Conservation (phyloP, 2,329 filamentous ascomycete genomes). For the Arthrobotrys sinensis region DNA sequence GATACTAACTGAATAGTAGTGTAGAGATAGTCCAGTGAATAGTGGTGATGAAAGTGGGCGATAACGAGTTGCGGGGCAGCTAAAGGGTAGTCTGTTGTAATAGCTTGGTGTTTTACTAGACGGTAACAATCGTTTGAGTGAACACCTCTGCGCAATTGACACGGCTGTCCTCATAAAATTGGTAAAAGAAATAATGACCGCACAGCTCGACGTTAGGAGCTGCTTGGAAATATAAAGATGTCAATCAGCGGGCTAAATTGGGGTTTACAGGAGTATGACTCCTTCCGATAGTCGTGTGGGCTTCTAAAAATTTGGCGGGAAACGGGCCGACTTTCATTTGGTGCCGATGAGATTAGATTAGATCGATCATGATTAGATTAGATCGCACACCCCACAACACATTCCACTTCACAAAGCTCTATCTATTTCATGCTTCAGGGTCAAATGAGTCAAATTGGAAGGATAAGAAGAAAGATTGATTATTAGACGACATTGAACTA, state of each 20-base stretch:
- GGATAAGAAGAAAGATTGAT: neutral
- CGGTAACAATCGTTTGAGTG: slow-evolving; percentile 32
- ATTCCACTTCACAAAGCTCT: slow-evolving; percentile 44
- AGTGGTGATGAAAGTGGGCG: slow-evolving; percentile 6
- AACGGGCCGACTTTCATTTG: slow-evolving; percentile 31
- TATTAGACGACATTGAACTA: neutral
- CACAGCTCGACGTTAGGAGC: neutral
- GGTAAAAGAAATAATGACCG: neutral
- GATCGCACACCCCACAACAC: neutral
- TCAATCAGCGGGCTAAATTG: neutral
- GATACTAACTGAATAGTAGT: slow-evolving; percentile 32
- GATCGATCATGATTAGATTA: slow-evolving; percentile 11
- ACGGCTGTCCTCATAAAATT: slow-evolving; percentile 46
- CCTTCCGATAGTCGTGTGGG: slow-evolving; percentile 27
- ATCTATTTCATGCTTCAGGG: too few species aligned
- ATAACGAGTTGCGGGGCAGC: slow-evolving; percentile 38
- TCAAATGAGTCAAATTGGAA: slow-evolving; percentile 4
- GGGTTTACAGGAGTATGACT: slow-evolving; percentile 38
- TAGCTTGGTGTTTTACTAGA: neutral
- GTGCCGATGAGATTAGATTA: slow-evolving; percentile 41
- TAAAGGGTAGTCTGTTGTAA: neutral
- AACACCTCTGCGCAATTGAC: slow-evolving; percentile 49
- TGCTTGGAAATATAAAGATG: neutral
- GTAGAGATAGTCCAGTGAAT: slow-evolving; percentile 7
- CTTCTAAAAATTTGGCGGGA: slow-evolving; percentile 36